Base-by-base conservation (phyloP, 352 stramenopile genomes). In the Peronospora tabacina region DNA sequence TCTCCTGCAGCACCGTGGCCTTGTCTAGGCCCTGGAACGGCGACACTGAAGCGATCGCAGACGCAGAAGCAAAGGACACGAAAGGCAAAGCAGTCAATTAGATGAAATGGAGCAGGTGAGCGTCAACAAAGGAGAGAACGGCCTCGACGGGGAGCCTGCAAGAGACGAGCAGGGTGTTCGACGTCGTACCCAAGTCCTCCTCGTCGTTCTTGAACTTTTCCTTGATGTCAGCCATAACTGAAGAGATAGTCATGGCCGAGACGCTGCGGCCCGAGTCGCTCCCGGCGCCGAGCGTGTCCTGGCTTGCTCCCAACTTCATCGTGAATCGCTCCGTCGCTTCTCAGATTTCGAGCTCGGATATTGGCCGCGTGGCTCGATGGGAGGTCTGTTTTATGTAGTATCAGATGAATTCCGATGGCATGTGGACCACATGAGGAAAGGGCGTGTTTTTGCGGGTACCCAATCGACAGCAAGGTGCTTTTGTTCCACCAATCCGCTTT, bases 151-250 rank as follows among this genome's bases (percentile, higher is more conserved):
- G 1, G 1, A 39, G 29, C 20, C 38, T 7, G 16, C 20, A 12
- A 26, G 2, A 32, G 7, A 32, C 28, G 28, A 32, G 11, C 28
- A n/a, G n/a, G n/a, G 0, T 32, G 11, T 49, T 13, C 15, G 6
- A 12, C 8, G 19, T 19, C 61, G 51, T 68, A 89, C 81, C 68
- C 45, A 91, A 75, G 50, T 97, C 93, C 52, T 98, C 95, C 53
- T 98, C 93, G 55, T 99, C 95, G 53, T 97, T 96, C 73, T 99
- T 99, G 64, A 98, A 98, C 79, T 99, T 99, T 67, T 98, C 95
- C 70, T 97, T 97, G 33, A 98, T 82, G 44, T 95, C 90, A 46
- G 97, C 91, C 66, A 99, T 95, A 39, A 90, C 79, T 7, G 78
- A 87, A n/a, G 80, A 85, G 48, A 93, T 81, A 22, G 76, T 59